Percentiles rank a stretch among this genome's conserved stretches.
Evolutionary conservation across 495 filamentous ascomycete genomes (phyloP).

Genomic region (Platismatia glauca): DNA sequence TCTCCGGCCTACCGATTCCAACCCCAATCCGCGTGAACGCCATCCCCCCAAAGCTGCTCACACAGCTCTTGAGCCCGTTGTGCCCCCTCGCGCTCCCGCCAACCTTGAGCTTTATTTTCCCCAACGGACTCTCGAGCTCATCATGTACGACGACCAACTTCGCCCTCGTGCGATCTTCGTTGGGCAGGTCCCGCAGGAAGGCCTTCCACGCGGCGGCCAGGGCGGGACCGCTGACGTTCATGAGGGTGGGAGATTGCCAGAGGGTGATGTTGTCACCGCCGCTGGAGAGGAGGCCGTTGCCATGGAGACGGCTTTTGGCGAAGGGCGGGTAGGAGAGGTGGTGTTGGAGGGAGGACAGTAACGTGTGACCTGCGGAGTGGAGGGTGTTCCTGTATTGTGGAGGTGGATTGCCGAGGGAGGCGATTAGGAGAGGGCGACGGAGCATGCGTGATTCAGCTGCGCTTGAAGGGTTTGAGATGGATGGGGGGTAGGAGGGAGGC

Average conservation of each 20-base stretch:
- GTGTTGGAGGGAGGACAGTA: conserved; percentile 47
- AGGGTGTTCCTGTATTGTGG: conserved; percentile 57
- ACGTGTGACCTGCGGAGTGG: conserved; percentile 70
- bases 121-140: conserved; percentile 63
- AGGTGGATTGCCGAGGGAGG: conserved; percentile 63
- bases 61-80: conserved; percentile 66
- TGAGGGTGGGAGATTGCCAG: conserved; percentile 58
- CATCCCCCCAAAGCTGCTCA: conserved; percentile 34
- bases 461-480: background rate
- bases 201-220: conserved; percentile 37
- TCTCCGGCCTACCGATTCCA: conserved; percentile 62
- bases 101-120: conserved; percentile 51
- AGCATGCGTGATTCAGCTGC: conserved; percentile 24
- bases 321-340: conserved; percentile 42
- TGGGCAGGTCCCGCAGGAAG: conserved; percentile 32
- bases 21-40: conserved; percentile 47
- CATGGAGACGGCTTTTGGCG: conserved; percentile 30
- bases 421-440: conserved; percentile 49
- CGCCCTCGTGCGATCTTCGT: conserved; percentile 27
- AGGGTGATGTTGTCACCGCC: conserved; percentile 54
- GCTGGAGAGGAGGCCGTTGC: conserved; percentile 33
- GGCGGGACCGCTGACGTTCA: conserved; percentile 62
- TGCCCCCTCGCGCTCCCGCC: conserved; percentile 58
- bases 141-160: conserved; percentile 72
- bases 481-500: background rate